phyloP scores from a whole-genome alignment of 768 basidiomycete species.

The Xerocomus spinulosus region DNA sequence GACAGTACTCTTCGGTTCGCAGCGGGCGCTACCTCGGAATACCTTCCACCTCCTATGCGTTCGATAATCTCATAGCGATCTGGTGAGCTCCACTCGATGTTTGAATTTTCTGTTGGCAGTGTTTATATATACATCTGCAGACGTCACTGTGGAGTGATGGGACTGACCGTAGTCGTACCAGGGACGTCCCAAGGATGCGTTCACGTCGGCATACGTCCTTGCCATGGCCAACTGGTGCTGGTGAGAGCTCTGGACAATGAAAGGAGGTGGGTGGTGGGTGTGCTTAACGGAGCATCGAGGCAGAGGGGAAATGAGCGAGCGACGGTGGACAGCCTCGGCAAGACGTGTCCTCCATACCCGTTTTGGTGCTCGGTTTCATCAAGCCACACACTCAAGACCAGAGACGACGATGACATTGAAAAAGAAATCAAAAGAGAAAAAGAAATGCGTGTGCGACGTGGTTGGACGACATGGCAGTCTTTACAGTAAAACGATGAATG shows the following conservation, averaged over 20 bases:
- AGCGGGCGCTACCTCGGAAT: slow-evolving; percentile 46
- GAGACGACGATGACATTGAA: slow-evolving; percentile 12
- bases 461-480: slow-evolving; percentile 23
- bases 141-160: not conserved
- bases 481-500: slow-evolving; percentile 20
- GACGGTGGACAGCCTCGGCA: slow-evolving; percentile 19
- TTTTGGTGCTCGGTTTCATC: not conserved
- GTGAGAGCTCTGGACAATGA: slow-evolving; percentile 12
- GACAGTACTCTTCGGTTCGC: not conserved
- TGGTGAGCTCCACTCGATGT: slow-evolving; percentile 60
- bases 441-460: slow-evolving; percentile 22
- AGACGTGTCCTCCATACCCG: not conserved
- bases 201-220: slow-evolving; percentile 53
- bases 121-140: slow-evolving; percentile 1
- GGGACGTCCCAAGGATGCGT: slow-evolving; percentile 49
- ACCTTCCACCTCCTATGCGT: slow-evolving; percentile 62
- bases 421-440: slow-evolving; percentile 1
- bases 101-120: slow-evolving; percentile 44
- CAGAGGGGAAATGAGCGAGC: slow-evolving; percentile 13
- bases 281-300: slow-evolving; percentile 25
- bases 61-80: slow-evolving; percentile 64
- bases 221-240: slow-evolving; percentile 34
- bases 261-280: slow-evolving; percentile 16
- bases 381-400: too few species aligned
- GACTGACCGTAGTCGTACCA: slow-evolving; percentile 63